These are phyloP conservation scores for Cytidiella melzeri DNA, from an alignment of 768 basidiomycete genomes.

Conservation along the genomic window DNA sequence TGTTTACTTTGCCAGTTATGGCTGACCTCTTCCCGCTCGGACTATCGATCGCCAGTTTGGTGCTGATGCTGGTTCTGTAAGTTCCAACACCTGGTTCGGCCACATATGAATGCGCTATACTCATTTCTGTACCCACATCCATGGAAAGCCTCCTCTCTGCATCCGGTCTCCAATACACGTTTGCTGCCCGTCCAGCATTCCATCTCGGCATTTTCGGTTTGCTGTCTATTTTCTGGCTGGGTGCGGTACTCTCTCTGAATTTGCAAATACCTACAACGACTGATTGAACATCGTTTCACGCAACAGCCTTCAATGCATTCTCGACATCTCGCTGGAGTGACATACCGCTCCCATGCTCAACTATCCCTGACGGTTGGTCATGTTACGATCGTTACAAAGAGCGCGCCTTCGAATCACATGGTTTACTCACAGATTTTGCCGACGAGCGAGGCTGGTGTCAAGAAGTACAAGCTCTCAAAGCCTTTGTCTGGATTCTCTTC, in stretches of 20 bases:
- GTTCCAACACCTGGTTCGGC: slow-evolving; percentile 13
- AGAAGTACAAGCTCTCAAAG: slow-evolving; percentile 47
- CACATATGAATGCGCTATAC: not conserved
- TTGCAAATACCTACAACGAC: not conserved
- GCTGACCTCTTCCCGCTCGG: slow-evolving; percentile 57
- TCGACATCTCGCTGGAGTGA: slow-evolving; percentile 51
- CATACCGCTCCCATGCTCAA: slow-evolving; percentile 40
- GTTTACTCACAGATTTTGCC: slow-evolving; percentile 30
- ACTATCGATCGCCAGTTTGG: slow-evolving; percentile 47
- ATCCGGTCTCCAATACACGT: slow-evolving; percentile 34
- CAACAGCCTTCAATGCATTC: slow-evolving; percentile 50
- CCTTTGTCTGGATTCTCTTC: slow-evolving; percentile 56
- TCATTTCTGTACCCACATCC: not conserved
- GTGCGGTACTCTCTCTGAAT: slow-evolving; percentile 27
- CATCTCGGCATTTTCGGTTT: slow-evolving; percentile 41
- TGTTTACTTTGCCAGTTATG: slow-evolving; percentile 32
- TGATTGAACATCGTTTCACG: not conserved
- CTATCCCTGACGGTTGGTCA: slow-evolving; percentile 40
- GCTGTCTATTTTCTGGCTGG: slow-evolving; percentile 48
- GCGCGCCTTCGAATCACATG: not conserved
- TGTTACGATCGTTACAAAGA: no score
- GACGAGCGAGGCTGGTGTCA: slow-evolving; percentile 48
- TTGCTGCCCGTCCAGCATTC: slow-evolving; percentile 40
- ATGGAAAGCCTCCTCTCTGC: slow-evolving; percentile 38
- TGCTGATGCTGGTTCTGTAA: slow-evolving; percentile 38